Conservation (phyloP, 176 grass and related monocot genomes). For the Oryza nivara region DNA sequence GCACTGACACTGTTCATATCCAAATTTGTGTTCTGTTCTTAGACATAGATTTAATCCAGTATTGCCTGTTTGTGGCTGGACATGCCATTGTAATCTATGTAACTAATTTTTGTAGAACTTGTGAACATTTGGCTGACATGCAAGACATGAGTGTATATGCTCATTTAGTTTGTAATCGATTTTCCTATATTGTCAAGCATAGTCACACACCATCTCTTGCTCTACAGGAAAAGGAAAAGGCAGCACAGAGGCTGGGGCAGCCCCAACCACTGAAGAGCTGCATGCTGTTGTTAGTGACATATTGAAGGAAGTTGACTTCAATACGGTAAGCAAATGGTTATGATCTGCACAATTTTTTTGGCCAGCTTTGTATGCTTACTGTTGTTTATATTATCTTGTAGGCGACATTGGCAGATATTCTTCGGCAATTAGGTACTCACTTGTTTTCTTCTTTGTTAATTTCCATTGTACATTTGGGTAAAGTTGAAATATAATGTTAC, state of each 20-base stretch:
- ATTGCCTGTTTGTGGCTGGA: background rate
- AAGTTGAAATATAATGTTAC: background rate
- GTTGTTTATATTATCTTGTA: constrained; percentile 25
- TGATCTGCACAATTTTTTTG: constrained; percentile 21
- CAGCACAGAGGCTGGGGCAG: constrained; percentile 39
- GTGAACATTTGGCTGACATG: background rate
- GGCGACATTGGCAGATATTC: constrained; percentile 97
- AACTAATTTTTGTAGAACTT: background rate
- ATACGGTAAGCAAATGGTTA: constrained; percentile 62
- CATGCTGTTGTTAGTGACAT: constrained; percentile 79
- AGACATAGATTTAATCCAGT: background rate
- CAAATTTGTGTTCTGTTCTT: background rate
- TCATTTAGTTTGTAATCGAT: background rate
- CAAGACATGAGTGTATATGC: background rate
- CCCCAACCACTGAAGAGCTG: constrained; percentile 76
- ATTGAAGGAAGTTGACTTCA: constrained; percentile 99
- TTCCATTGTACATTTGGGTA: background rate
- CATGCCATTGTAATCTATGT: background rate
- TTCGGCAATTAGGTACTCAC: constrained; percentile 81
- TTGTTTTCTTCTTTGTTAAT: background rate
- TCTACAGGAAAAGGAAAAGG: constrained; percentile 75
- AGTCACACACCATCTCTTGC: constrained; percentile 1
- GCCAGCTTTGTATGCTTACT: constrained; percentile 17
- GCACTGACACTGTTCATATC: no score
- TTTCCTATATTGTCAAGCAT: background rate